Base-by-base conservation (phyloP, 192 early-diverging fungal species). In the Mortierella alpina region DNA sequence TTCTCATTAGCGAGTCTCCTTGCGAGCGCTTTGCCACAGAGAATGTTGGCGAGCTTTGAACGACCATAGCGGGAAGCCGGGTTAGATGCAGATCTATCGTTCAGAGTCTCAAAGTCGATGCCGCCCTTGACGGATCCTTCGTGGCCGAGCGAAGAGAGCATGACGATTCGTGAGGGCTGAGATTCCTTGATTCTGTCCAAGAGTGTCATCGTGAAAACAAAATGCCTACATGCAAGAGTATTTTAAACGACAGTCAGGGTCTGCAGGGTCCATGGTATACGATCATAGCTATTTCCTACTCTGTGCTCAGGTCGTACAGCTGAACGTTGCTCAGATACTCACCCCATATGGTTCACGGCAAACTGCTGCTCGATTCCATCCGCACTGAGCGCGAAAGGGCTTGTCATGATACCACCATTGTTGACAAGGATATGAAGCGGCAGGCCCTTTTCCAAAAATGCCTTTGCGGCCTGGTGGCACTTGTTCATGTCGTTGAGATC, bases 31-130 rank as follows among this genome's bases (percentile, higher is more conserved):
- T 73, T 82, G 13, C 86, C 74, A 73, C 87, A 90, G 40, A 88
- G 82, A 15, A 88, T 66, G 63, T 87, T 90, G 57, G 85, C 66
- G 67, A 90, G 73, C 71, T 93, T 93, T 40, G 73, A 69, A 12
- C 84, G 70, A 14, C 82, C 85, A 68, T 91, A 91, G 47, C 68
- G 61, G 15, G 45, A 18, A 23, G 63, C 78, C 3, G 78, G 40
- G 51, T 70, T 75, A 15, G 79, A 83, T 11, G 44, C 52, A 18
- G 66, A 54, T 47, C 61, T 56, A 51, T 86, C 59, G 46, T 89
- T 83, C 14, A 87, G 69, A n/a, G 84, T 74, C 0, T 86, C 81
- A n/a, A 79, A 86, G 31, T 86, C 71, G 59, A 90, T 64, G 23
- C 72, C 78, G 31, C 75, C 68, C 11, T 66, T 55, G 48, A 75